These are phyloP conservation scores for Cordia subcordata DNA, from an alignment of 257 asterid species.

Conservation along the genomic window DNA sequence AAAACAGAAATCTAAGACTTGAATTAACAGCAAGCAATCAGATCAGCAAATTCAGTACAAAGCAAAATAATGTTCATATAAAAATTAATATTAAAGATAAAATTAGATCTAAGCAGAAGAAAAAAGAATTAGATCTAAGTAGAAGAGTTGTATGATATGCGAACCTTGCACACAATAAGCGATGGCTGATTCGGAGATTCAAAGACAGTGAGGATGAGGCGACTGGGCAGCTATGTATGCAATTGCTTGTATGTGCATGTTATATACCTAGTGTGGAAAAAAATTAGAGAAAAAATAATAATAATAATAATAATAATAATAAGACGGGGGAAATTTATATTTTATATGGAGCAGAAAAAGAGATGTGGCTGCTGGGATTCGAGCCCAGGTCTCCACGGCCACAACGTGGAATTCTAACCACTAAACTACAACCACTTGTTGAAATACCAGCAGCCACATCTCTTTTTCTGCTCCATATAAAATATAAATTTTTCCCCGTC, in stretches of 20 bases:
- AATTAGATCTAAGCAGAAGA: background rate
- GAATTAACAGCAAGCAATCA: background rate
- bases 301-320: too few relatives aligned
- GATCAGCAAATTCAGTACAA: background rate
- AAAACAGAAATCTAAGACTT: background rate
- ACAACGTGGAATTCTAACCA: slow-evolving; percentile 99
- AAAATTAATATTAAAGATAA: too few relatives aligned
- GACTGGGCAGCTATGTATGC: background rate
- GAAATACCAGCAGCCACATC: slow-evolving; percentile 93
- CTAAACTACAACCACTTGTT: slow-evolving; percentile 87
- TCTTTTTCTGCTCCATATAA: too few relatives aligned
- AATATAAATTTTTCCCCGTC: too few relatives aligned
- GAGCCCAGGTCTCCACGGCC: slow-evolving; percentile 99
- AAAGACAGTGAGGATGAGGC: background rate
- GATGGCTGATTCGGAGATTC: background rate
- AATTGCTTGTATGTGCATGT: background rate
- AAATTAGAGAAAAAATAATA: background rate
- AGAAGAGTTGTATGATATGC: background rate
- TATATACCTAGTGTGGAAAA: too few relatives aligned
- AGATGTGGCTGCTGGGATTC: slow-evolving; percentile 97
- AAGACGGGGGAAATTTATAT: too few relatives aligned
- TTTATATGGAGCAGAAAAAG: too few relatives aligned
- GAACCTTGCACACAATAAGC: background rate
- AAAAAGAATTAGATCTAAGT: background rate
- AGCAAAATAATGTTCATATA: too few relatives aligned